Base-by-base conservation (phyloP, 2,329 filamentous ascomycete genomes). In the Rhinocladiella similis region DNA sequence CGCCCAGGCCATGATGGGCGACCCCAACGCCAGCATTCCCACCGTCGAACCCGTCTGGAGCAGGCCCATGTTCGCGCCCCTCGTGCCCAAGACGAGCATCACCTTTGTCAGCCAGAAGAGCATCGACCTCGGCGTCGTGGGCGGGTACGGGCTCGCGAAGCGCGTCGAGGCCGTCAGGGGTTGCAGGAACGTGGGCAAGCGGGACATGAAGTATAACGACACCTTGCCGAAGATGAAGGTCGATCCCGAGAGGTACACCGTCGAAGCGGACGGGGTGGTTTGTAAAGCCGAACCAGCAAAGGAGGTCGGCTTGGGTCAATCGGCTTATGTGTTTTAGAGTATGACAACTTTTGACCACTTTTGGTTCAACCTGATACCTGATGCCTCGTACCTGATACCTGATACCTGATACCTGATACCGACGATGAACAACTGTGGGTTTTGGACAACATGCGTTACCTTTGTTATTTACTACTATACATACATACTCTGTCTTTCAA, bases 121-220 rank as follows among this genome's bases (percentile, higher is more conserved):
- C 59, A 79, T 96, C 63, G 76, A 81, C 33, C 82, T 78, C 5
- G 90, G 90, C 46, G 77, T 78, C 3, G 82, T 92, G 41, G 78
- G 80, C n/a, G 77, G 77, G 2, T 97, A 97, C 72, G 84, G 83
- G 2, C 77, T 97, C 60, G 82, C 81, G 66, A 96, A 92, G 73
- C 84, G 90, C 46, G 77, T 97, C 62, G 90, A 94, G 75, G 78
- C 90, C 3, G 91, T 97, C 47, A 86, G 81, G 68, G 83, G 83
- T 54, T 96, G 91, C 72, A 80, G 92, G 57, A 82, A 72, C 29
- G 81, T 96, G 43, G 80, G 86, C 42, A 97, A 97, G 80, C 80
- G 75, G 66, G 89, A 97, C 73, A 96, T 97, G 91, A 91, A 90
- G 69, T 92, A 85, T 73, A 97, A 97, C 72, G 85, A 91, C 68